Percentiles rank a stretch among this genome's conserved stretches.
Evolutionary conservation across 495 filamentous ascomycete species (phyloP).

Genomic region (Penicillium lagena): DNA sequence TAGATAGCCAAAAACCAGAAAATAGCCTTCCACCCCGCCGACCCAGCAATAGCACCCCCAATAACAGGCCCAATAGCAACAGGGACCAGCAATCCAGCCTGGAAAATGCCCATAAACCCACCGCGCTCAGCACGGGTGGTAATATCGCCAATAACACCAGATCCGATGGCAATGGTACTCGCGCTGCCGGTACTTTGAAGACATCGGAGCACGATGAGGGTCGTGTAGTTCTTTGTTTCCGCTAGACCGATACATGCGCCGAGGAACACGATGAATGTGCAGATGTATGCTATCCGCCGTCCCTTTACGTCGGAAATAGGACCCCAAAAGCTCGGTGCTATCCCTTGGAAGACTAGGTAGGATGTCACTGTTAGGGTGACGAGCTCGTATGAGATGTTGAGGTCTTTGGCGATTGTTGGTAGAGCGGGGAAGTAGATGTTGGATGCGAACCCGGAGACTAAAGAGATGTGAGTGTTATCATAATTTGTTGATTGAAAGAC

Average conservation of each 20-base stretch:
- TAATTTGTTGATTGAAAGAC: background rate
- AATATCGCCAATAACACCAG: constrained; percentile 52
- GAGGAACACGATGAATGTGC: constrained; percentile 41
- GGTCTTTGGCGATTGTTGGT: constrained; percentile 34
- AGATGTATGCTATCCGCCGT: constrained; percentile 38
- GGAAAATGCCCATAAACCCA: constrained; percentile 49
- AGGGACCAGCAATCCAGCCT: constrained; percentile 40
- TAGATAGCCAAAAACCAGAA: constrained; percentile 53
- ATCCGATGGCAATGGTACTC: constrained; percentile 48
- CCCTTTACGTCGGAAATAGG: constrained; percentile 43
- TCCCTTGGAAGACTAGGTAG: constrained; percentile 46
- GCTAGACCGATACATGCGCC: constrained; percentile 44
- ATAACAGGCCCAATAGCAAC: constrained; percentile 48
- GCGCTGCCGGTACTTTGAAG: constrained; percentile 46
- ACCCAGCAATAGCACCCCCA: constrained; percentile 45
- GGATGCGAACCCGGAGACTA: constrained; percentile 47
- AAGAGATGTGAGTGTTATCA: background rate
- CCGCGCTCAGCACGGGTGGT: constrained; percentile 46
- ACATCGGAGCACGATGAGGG: constrained; percentile 40
- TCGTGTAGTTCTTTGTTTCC: constrained; percentile 36
- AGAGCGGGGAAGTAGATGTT: constrained; percentile 51
- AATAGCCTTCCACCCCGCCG: constrained; percentile 48
- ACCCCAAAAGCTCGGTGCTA: constrained; percentile 47
- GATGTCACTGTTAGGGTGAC: constrained; percentile 47
- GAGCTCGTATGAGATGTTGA: constrained; percentile 35